Percentiles rank a stretch among this genome's conserved stretches.
Conservation (phyloP, 2,329 filamentous ascomycete genomes). For the Clathrospora elynae region DNA sequence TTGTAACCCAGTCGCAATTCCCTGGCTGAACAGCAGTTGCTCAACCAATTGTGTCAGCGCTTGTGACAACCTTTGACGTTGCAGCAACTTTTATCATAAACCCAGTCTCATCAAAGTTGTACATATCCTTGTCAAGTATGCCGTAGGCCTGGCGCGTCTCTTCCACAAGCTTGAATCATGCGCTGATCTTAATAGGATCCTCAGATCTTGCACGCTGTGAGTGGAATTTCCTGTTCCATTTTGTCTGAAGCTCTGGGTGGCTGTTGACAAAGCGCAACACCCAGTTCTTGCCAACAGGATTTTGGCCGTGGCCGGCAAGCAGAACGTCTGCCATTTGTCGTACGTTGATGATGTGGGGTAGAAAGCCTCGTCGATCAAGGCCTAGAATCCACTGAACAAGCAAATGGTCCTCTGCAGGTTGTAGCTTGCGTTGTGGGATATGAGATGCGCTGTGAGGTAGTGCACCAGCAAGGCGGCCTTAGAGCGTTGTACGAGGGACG, state of each 20-base stretch:
- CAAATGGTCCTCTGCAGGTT: slow-evolving; percentile 9
- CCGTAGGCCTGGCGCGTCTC: slow-evolving; percentile 12
- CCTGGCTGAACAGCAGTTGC: slow-evolving; percentile 11
- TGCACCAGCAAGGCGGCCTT: neutral
- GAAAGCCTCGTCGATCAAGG: slow-evolving; percentile 10
- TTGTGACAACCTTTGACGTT: too few species aligned
- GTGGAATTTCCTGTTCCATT: slow-evolving; percentile 11
- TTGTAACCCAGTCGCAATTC: neutral
- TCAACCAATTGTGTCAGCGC: slow-evolving; percentile 8
- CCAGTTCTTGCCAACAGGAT: slow-evolving; percentile 13
- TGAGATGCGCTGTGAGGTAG: neutral
- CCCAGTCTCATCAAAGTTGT: slow-evolving; percentile 25
- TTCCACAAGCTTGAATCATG: slow-evolving; percentile 15
- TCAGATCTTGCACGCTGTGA: slow-evolving; percentile 10
- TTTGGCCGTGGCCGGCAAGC: slow-evolving; percentile 8
- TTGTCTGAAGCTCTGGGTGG: slow-evolving; percentile 15
- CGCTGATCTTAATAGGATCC: slow-evolving; percentile 10
- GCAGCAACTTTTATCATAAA: slow-evolving; percentile 16
- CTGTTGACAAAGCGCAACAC: slow-evolving; percentile 8
- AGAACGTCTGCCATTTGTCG: slow-evolving; percentile 5
- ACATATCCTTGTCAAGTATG: slow-evolving; percentile 11
- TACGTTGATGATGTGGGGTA: slow-evolving; percentile 2
- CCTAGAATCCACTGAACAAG: slow-evolving; percentile 14
- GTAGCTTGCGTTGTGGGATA: slow-evolving; percentile 10
- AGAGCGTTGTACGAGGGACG: slow-evolving; percentile 2